phyloP scores from a whole-genome alignment of 2,329 filamentous ascomycete species.

The Fusarium coffeatum region DNA sequence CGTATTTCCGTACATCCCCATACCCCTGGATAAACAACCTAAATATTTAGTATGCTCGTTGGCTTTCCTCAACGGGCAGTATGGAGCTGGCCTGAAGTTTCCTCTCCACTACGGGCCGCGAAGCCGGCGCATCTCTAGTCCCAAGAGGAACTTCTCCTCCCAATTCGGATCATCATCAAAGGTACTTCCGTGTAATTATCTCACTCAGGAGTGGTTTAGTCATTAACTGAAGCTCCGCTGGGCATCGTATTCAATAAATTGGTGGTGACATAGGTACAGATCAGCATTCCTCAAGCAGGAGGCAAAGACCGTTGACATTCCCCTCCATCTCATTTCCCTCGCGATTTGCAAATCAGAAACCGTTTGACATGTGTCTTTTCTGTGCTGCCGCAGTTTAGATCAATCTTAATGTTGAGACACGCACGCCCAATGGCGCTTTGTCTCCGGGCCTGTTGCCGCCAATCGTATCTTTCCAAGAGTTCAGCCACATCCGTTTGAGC shows the following conservation, averaged over 20 bases:
- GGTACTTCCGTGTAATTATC: not conserved
- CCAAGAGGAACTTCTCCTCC: conserved; percentile 1
- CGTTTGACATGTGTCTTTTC: conserved; percentile 27
- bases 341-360: conserved; percentile 19
- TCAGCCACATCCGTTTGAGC: conserved; percentile 29
- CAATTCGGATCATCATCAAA: not conserved
- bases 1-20: not conserved
- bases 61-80: not conserved
- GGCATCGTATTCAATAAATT: not conserved
- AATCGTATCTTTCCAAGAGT: not conserved
- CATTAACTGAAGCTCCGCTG: not conserved
- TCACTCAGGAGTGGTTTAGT: not conserved
- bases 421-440: not conserved
- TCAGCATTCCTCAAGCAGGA: conserved; percentile 30
- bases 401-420: conserved; percentile 10
- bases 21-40: not conserved
- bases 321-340: not conserved
- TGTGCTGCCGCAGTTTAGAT: conserved; percentile 1
- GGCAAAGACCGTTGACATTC: conserved; percentile 36
- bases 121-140: not conserved
- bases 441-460: not conserved
- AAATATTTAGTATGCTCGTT: not conserved
- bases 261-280: not conserved
- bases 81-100: not conserved
- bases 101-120: conserved; percentile 33